A percentile compares a stretch with the other conserved stretches of the same genome.
phyloP scores from a whole-genome alignment of 2,329 filamentous ascomycete genomes.

The Fusarium chuoi region DNA sequence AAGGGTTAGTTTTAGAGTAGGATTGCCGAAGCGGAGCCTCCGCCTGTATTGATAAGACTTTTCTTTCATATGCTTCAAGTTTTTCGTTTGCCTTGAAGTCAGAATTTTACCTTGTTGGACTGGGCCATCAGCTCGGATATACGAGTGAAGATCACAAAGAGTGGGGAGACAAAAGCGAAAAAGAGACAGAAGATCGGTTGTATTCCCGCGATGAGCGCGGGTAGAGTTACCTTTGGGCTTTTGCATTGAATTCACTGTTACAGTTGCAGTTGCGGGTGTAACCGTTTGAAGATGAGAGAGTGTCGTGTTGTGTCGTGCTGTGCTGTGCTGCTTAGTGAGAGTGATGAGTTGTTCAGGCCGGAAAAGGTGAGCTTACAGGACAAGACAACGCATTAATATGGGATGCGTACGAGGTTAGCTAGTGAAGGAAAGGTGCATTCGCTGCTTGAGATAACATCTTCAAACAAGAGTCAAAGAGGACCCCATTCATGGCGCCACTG shows the following conservation, averaged over 20 bases:
- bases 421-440: background rate
- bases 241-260: background rate
- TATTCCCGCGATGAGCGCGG: conserved; percentile 3
- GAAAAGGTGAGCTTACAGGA: conserved; percentile 9
- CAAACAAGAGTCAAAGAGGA: conserved; percentile 7
- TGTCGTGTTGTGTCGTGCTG: background rate
- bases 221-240: conserved; percentile 2
- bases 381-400: background rate
- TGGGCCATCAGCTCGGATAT: conserved; percentile 13
- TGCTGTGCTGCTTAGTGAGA: conserved; percentile 3
- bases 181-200: background rate
- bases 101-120: conserved; percentile 19
- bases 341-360: conserved; percentile 23
- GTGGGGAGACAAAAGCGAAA: conserved; percentile 15
- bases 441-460: background rate
- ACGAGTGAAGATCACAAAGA: conserved; percentile 19
- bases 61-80: background rate
- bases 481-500: conserved; percentile 33
- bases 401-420: background rate
- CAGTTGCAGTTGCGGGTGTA: conserved; percentile 14
- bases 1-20: conserved; percentile 16
- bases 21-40: conserved; percentile 35
- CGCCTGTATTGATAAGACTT: conserved; percentile 15
- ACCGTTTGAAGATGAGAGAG: background rate
- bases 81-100: background rate